A percentile compares a stretch with the other conserved stretches of the same genome.
Conservation (phyloP, 2,329 filamentous ascomycete genomes). For the Cercospora zeina region DNA sequence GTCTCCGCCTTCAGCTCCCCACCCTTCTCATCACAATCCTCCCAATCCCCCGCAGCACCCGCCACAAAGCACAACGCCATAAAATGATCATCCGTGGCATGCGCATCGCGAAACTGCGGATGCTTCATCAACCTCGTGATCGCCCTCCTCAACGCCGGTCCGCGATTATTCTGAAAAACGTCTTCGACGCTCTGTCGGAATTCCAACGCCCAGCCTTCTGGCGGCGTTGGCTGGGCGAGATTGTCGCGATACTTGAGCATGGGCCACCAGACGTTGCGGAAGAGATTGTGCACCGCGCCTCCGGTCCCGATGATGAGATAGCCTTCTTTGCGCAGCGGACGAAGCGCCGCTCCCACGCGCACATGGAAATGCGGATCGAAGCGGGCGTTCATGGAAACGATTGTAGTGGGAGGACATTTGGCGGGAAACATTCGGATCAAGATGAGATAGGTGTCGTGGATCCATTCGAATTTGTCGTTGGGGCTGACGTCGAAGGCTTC, state of each 20-base stretch:
- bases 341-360: constrained; percentile 58
- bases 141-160: constrained; percentile 56
- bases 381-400: constrained; percentile 57
- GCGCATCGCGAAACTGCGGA: constrained; percentile 64
- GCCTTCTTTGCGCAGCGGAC: constrained; percentile 55
- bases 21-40: constrained; percentile 38
- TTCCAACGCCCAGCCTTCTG: constrained; percentile 62
- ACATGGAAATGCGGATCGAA: constrained; percentile 60
- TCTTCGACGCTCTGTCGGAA: constrained; percentile 67
- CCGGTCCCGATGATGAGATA: constrained; percentile 61
- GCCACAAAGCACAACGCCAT: constrained; percentile 66
- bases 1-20: constrained; percentile 58
- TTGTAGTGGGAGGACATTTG: constrained; percentile 65
- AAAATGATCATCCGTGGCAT: constrained; percentile 70
- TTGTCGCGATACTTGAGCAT: constrained; percentile 66
- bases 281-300: constrained; percentile 70
- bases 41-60: constrained; percentile 54
- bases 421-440: constrained; percentile 68
- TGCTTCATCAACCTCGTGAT: constrained; percentile 68
- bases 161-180: constrained; percentile 55
- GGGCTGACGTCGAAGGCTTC: constrained; percentile 57
- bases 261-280: constrained; percentile 64
- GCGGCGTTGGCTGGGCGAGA: constrained; percentile 60
- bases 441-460: constrained; percentile 70
- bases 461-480: constrained; percentile 66